These are phyloP conservation scores for Cordyceps militaris DNA, from an alignment of 2,329 filamentous ascomycete species.

Conservation along the genomic window DNA sequence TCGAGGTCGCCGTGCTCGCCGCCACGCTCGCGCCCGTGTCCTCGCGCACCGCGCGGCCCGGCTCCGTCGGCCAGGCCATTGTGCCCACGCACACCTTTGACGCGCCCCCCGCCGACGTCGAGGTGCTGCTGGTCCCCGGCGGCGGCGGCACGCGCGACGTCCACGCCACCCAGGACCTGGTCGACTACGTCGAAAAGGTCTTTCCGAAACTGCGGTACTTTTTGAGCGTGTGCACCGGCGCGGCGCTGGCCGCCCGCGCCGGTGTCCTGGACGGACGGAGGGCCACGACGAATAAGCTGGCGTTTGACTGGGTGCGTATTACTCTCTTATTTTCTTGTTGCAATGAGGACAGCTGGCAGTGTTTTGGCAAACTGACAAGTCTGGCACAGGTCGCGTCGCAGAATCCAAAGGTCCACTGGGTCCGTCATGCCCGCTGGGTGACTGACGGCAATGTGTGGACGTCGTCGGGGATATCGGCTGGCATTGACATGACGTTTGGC, in stretches of 20 bases:
- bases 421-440: slow-evolving; percentile 50
- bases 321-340: not conserved
- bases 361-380: not conserved
- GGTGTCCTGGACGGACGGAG: slow-evolving; percentile 48
- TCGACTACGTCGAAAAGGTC: slow-evolving; percentile 34
- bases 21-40: slow-evolving; percentile 24
- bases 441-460: slow-evolving; percentile 56
- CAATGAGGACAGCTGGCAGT: not conserved
- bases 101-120: slow-evolving; percentile 26
- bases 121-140: slow-evolving; percentile 34
- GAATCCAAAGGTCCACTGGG: slow-evolving; percentile 45
- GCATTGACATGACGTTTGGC: slow-evolving; percentile 32
- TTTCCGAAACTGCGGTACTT: slow-evolving; percentile 42
- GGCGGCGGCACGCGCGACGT: slow-evolving; percentile 26
- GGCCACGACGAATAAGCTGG: slow-evolving; percentile 55
- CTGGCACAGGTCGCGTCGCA: slow-evolving; percentile 27
- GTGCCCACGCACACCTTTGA: slow-evolving; percentile 32
- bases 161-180: slow-evolving; percentile 19
- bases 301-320: slow-evolving; percentile 33
- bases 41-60: slow-evolving; percentile 15
- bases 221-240: slow-evolving; percentile 58
- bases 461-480: slow-evolving; percentile 47
- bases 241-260: slow-evolving; percentile 44
- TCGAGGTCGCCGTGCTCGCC: slow-evolving; percentile 24
- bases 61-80: slow-evolving; percentile 24